Conservation (phyloP, 306 rosid genomes). For the Dryas octopetala region DNA sequence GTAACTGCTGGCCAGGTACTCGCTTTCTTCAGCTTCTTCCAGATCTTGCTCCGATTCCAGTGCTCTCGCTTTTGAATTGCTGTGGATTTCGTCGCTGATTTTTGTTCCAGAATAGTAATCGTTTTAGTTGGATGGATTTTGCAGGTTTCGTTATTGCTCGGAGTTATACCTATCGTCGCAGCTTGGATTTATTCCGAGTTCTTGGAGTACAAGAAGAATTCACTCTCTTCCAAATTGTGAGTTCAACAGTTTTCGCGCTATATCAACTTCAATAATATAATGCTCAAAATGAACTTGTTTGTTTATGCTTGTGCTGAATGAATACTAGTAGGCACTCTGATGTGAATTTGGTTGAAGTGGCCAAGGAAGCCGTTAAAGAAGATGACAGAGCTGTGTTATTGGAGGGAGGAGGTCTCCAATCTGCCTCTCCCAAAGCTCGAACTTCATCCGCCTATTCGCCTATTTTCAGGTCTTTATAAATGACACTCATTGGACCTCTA, state of each 20-base stretch:
- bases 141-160: conserved; percentile 72
- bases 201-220: conserved; percentile 61
- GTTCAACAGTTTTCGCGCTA: conserved; percentile 24
- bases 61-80: background rate
- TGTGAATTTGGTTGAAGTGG: conserved; percentile 58
- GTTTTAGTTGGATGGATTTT: background rate
- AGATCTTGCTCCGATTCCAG: conserved; percentile 39
- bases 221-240: conserved; percentile 65
- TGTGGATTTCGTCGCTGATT: background rate
- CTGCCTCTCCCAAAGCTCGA: conserved; percentile 63
- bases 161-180: conserved; percentile 49
- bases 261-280: background rate
- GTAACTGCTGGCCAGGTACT: conserved; percentile 86
- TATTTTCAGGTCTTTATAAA: conserved; percentile 63
- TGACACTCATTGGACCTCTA: background rate
- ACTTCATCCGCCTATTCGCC: conserved; percentile 44
- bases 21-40: conserved; percentile 2
- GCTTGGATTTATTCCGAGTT: conserved; percentile 87
- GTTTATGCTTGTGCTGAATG: conserved; percentile 17
- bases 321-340: conserved; percentile 68
- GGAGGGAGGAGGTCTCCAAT: conserved; percentile 66
- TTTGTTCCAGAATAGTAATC: background rate
- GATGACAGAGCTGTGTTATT: conserved; percentile 69
- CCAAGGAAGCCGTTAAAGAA: conserved; percentile 51
- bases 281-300: background rate